Conservation (phyloP, 2,329 filamentous ascomycete species). For the Paraconiothyrium brasiliense region DNA sequence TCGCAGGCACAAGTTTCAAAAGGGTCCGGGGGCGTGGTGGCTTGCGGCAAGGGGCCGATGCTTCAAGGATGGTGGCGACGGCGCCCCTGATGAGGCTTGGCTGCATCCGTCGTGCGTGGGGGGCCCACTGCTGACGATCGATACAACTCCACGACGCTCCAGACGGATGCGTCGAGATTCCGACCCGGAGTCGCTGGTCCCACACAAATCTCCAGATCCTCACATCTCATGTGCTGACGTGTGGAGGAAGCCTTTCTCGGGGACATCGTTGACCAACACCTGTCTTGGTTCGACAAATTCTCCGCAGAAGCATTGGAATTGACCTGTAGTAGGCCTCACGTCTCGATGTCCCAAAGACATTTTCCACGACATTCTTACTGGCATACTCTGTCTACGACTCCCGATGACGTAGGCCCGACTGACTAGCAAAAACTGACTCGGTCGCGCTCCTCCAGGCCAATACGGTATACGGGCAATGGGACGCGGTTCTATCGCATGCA, state of each 20-base stretch:
- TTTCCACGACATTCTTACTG: neutral
- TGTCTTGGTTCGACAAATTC: neutral
- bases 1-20: constrained; percentile 23
- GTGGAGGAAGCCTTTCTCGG: neutral
- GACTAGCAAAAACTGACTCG: neutral
- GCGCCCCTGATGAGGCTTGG: constrained; percentile 15
- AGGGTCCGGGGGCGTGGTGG: constrained; percentile 14
- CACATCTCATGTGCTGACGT: constrained; percentile 4
- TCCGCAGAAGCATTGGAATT: neutral
- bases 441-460: neutral
- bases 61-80: neutral
- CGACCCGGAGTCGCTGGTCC: neutral
- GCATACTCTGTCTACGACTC: neutral
- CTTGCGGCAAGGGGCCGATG: constrained; percentile 19
- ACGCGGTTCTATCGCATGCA: neutral
- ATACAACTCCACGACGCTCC: constrained; percentile 2
- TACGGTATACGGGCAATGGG: neutral
- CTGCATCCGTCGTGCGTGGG: constrained; percentile 16
- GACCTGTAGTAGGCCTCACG: neutral
- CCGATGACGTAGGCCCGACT: neutral
- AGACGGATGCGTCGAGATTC: constrained; percentile 8
- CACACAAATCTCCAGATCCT: constrained; percentile 14
- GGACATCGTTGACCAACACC: neutral
- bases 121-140: constrained; percentile 12
- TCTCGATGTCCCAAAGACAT: neutral